Conservation (phyloP, 176 grass and related monocot genomes). For the Aegilops sharonensis region DNA sequence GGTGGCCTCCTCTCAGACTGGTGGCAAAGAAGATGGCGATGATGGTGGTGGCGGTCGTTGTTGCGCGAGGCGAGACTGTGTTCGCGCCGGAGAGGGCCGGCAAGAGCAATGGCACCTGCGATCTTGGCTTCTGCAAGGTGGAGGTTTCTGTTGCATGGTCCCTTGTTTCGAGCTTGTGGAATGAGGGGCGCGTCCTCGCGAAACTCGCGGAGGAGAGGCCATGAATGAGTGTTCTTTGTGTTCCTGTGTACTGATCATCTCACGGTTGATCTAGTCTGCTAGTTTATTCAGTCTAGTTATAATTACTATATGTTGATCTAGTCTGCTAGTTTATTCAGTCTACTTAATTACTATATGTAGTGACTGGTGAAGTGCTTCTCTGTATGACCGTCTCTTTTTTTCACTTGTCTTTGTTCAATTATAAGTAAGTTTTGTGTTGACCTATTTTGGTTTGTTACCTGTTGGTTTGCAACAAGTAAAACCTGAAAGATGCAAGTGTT, state of each 20-base stretch:
- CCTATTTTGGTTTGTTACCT: no score
- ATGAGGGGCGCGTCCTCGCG: background rate
- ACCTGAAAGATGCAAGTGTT: no score
- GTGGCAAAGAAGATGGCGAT: background rate
- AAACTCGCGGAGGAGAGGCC: no score
- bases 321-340: no score
- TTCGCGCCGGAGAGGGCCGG: background rate
- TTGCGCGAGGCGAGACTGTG: background rate
- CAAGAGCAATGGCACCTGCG: background rate
- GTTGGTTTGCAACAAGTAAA: no score
- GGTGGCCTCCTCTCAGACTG: background rate
- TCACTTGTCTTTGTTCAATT: no score
- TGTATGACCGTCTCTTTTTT: no score
- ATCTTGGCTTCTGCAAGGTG: background rate
- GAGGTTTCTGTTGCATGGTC: background rate
- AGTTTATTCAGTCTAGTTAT: no score
- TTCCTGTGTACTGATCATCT: background rate
- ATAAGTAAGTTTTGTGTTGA: no score
- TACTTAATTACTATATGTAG: no score
- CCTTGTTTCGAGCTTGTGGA: background rate
- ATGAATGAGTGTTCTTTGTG: conserved; percentile 44
- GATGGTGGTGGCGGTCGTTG: background rate
- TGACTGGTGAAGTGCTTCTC: no score
- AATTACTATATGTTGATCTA: no score
- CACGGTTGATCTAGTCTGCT: background rate